Evolutionary conservation across 805 yeast species (phyloP), one percentile per base, ranked within the genome.

Genomic region (Metschnikowia rubicola): DNA sequence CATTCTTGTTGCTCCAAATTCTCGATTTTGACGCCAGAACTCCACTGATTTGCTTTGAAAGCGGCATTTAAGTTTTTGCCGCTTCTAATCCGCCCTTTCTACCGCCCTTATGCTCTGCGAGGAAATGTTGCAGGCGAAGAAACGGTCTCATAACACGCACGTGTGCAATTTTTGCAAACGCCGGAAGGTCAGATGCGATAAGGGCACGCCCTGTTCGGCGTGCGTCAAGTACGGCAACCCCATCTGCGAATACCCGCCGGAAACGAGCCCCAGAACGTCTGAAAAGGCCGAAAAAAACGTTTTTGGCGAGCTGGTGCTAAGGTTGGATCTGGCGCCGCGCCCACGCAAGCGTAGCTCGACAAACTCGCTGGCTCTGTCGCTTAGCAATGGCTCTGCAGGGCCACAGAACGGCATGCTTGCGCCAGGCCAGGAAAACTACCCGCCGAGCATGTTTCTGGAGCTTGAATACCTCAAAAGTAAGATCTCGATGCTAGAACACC

Each of bases 211-310:
- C 7, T 60, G 64, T 36, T 53, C 64, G 8, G 65, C 55, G 8
- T 56, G 84, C 53, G 47, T 55, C 9, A 60, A 54, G 21, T 68
- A 66, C 41, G 59, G 59, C 12, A 61, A 60, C 26, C 49, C 58
- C 4, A 43, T 43, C 3, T 78, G 83, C 54, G 57, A 55, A 37
- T 60, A 60, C 45, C 45, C 44, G n/a, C 43, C 46, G 11, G 47
- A 43, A 10, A 38, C 38, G 15, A 33, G n/a, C 11, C 19, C 43
- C 17, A 35, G 47, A 12, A 17, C 37, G 26, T 15, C 19, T 15
- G 44, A 40, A 7, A 31, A 19, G n/a, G 36, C 33, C 10, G 53
- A 50, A 21, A 38, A 40, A 21, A 37, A 30, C 19, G 41, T 37
- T 8, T 44, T 38, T 17, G 50, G 51, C 36, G 56, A 52, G 35